Base-by-base conservation (phyloP, 192 early-diverging fungal species). In the Coemansia sp. region DNA sequence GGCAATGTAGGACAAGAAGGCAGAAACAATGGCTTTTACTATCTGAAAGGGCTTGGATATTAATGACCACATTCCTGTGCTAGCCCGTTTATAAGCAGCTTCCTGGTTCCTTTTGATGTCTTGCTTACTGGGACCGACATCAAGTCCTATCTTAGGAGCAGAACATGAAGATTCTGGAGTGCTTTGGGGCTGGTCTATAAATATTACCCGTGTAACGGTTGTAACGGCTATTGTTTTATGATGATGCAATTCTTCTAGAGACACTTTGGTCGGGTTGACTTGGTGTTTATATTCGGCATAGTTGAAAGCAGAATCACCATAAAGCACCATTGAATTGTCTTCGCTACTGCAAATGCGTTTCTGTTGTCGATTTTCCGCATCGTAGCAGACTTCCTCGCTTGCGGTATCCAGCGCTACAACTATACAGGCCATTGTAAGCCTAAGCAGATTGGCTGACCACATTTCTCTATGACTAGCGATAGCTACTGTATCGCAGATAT, bases 1-100 rank as follows among this genome's bases (percentile, higher is more conserved):
- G 16, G 68, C 18, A 15, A 60, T 20, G 18, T 72, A 72, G 1
- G 53, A 63, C 28, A 72, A 72, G 3, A 68, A 21, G 18, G 8
- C 15, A 34, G 16, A 13, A 18, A 18, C 55, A n/a, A 57, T 57
- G 15, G 30, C 28, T 16, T 57, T 57, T 18, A n/a, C 31, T 34
- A 57, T 15, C 25, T 9, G 55, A 34, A 57, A 34, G 30, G 55
- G 31, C 55, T 15, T 57, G 25, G 18, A 15, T 34, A 51, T 9
- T 9, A 51, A 51, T 2, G 48, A 51, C 48, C 48, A 51, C 9
- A 7, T 51, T 2, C 48, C 26, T 26, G 48, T 12, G 2, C 26
- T 51, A 25, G 2, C 16, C 2, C 7, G 48, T 8, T 7, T 2
- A 26, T 9, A 6, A 26, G 25, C 23, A 16, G 21, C 23, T 3